Percentiles rank a stretch among this genome's conserved stretches.
Evolutionary conservation across 257 asterid genomes (phyloP).

Genomic region (Hygrophila difformis): DNA sequence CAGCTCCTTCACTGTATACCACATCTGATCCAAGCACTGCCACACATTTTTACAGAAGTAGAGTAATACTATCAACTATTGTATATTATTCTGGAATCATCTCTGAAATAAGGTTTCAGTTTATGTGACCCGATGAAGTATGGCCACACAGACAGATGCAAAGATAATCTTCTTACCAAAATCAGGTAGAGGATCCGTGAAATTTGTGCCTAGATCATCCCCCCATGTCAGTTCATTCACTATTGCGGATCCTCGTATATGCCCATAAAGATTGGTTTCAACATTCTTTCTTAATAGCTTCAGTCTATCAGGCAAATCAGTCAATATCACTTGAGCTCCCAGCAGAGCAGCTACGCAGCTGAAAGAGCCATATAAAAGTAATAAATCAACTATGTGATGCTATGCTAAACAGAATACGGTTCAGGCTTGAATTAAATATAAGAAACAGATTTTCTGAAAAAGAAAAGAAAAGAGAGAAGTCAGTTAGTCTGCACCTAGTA

Average conservation of each 20-base stretch:
- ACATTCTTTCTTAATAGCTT: constrained; percentile 73
- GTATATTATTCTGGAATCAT: neutral
- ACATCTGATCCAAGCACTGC: constrained; percentile 89
- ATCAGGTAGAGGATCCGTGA: constrained; percentile 60
- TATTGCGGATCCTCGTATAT: constrained; percentile 65
- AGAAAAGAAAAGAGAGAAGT: no score
- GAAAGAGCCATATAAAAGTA: constrained; percentile 23
- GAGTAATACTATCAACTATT: neutral
- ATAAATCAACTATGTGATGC: constrained; percentile 1
- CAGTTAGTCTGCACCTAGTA: no score
- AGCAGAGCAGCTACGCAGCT: constrained; percentile 83
- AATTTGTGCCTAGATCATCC: constrained; percentile 40
- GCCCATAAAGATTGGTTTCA: constrained; percentile 64
- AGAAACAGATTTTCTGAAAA: neutral
- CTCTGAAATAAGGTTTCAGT: neutral
- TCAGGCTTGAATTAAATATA: neutral
- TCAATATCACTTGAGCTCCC: constrained; percentile 78
- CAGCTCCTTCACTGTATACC: constrained; percentile 83
- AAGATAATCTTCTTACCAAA: constrained; percentile 43
- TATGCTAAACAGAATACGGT: neutral
- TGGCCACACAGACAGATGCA: neutral
- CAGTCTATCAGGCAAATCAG: constrained; percentile 85
- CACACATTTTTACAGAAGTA: constrained; percentile 4
- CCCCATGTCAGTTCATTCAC: constrained; percentile 88
- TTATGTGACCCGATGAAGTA: constrained; percentile 4